Evolutionary conservation across 345 rosid species (phyloP).

Genomic region (Corchorus capsularis): DNA sequence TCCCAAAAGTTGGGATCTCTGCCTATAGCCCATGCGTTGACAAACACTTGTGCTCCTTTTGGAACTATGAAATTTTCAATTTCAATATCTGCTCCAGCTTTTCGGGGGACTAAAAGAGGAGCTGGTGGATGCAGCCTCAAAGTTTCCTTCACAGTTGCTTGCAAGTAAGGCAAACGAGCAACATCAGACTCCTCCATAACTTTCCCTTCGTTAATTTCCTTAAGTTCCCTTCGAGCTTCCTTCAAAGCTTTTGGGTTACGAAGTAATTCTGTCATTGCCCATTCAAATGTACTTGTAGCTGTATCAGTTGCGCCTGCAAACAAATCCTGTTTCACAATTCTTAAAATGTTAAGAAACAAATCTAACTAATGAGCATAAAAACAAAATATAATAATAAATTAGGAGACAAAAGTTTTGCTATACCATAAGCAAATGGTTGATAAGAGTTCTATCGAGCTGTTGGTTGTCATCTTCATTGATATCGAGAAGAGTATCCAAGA

Average conservation of each 20-base stretch:
- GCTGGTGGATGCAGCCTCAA: slow-evolving; percentile 53
- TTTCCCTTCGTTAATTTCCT: slow-evolving; percentile 32
- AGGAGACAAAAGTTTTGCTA: too few species aligned
- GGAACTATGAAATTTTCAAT: slow-evolving; percentile 51
- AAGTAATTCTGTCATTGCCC: slow-evolving; percentile 56
- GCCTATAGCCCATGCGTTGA: slow-evolving; percentile 62
- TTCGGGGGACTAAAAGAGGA: slow-evolving; percentile 54
- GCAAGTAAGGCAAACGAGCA: slow-evolving; percentile 46
- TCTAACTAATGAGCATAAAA: too few species aligned
- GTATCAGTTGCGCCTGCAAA: slow-evolving; percentile 58
- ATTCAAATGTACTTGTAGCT: slow-evolving; percentile 46
- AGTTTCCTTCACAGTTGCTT: slow-evolving; percentile 46
- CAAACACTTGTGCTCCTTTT: slow-evolving; percentile 41
- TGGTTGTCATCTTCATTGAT: too few species aligned
- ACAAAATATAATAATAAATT: too few species aligned
- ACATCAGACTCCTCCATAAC: slow-evolving; percentile 52
- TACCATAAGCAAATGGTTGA: too few species aligned
- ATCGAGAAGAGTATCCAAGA: too few species aligned
- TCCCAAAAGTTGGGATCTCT: slow-evolving; percentile 51
- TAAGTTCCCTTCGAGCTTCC: slow-evolving; percentile 46
- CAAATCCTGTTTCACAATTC: slow-evolving; percentile 44
- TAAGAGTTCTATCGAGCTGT: too few species aligned
- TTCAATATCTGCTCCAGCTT: slow-evolving; percentile 38
- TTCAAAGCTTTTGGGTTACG: slow-evolving; percentile 38
- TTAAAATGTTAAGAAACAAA: neutral